Evolutionary conservation across 2,329 filamentous ascomycete genomes (phyloP), one percentile per base, ranked within the genome.

Genomic region (Pseudopyricularia javanii): DNA sequence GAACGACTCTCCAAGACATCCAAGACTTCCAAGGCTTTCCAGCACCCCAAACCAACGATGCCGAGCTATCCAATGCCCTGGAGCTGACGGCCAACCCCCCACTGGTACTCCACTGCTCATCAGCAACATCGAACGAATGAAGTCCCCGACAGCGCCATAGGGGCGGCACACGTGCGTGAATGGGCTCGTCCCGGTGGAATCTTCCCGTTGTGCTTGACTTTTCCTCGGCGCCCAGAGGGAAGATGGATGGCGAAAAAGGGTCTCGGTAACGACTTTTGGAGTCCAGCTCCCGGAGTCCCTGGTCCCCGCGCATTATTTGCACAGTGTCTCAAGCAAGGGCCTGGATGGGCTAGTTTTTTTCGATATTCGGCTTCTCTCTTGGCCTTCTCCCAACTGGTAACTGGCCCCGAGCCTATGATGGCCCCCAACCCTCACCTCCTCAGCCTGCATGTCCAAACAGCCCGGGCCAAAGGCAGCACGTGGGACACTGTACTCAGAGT

Each of bases 181-280:
- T 34, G 6, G n/a, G 20, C 11, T 30, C 20, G 48, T 24, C n/a
- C 20, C 20, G 12, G 15, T 50, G 48, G 48, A n/a, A 37, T 35
- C 30, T 14, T n/a, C 48, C 20, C 32, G 32, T 33, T 14, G 4
- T 26, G 32, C 20, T 49, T 26, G 20, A 49, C 11, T 7, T 9
- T 15, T 5, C 11, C 48, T 49, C 17, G 32, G 48, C 48, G 48
- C 15, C 48, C 32, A 49, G 47, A 49, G 7, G 11, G 32, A 20
- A n/a, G 20, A 22, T 45, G 40, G 20, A 45, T 45, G 15, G 37
- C 11, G 2, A 12, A 40, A 22, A 40, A 15, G 11, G 3, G 9
- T 24, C 32, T 50, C 48, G 48, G 48, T 50, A 37, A 50, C 48
- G 17, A 17, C 32, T n/a, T n/a, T n/a, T n/a, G n/a, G n/a, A n/a